A percentile compares a stretch with the other conserved stretches of the same genome.
Conservation (phyloP, 192 early-diverging fungal genomes). For the Podila epicladia region DNA sequence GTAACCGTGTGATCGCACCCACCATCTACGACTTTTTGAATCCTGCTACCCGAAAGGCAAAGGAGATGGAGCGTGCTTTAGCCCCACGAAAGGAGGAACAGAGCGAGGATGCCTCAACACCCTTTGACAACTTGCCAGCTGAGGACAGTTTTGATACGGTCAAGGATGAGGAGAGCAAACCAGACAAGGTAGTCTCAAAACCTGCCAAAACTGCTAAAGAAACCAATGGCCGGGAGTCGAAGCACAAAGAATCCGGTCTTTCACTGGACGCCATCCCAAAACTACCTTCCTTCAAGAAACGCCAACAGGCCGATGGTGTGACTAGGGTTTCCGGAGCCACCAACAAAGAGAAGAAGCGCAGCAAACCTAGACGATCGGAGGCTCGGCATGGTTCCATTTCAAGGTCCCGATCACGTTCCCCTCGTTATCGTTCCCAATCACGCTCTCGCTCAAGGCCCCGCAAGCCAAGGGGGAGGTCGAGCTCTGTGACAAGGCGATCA, state of each 20-base stretch:
- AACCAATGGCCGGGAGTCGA: neutral
- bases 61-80: slow-evolving; percentile 14
- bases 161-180: slow-evolving; percentile 16
- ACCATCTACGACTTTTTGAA: slow-evolving; percentile 62
- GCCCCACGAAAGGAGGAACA: slow-evolving; percentile 7
- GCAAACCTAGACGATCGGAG: slow-evolving; percentile 7
- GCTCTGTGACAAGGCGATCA: neutral
- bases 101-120: neutral
- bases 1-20: slow-evolving; percentile 58
- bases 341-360: slow-evolving; percentile 10
- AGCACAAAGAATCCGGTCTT: slow-evolving; percentile 3
- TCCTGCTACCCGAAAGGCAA: slow-evolving; percentile 41
- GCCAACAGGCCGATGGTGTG: slow-evolving; percentile 25
- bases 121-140: neutral
- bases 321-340: slow-evolving; percentile 10
- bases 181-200: neutral
- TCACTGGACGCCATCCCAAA: slow-evolving; percentile 26
- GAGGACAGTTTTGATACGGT: slow-evolving; percentile 10
- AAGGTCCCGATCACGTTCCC: slow-evolving; percentile 20
- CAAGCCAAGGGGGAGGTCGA: neutral
- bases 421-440: slow-evolving; percentile 18
- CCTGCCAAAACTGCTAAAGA: neutral
- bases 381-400: slow-evolving; percentile 24
- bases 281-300: slow-evolving; percentile 58
- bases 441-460: slow-evolving; percentile 24